Conservation (phyloP, 2,329 filamentous ascomycete genomes). For the Zymoseptoria crescenta region DNA sequence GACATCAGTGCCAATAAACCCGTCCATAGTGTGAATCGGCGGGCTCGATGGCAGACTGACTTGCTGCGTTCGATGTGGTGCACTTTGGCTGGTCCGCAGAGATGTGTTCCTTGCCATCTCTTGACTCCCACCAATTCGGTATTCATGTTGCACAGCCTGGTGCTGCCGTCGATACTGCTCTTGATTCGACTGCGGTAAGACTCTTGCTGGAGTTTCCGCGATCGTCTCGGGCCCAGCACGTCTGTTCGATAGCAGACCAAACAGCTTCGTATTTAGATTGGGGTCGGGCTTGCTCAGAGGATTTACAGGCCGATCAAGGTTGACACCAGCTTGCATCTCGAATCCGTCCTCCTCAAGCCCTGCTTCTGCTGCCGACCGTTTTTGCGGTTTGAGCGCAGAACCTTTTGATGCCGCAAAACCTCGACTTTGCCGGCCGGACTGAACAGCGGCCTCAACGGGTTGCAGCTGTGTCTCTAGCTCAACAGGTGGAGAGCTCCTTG, state of each 20-base stretch:
- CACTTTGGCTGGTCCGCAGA: not conserved
- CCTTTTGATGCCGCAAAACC: not conserved
- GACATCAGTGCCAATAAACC: not conserved
- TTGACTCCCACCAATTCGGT: too few species aligned
- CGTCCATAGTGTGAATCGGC: not conserved
- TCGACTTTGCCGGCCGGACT: not conserved
- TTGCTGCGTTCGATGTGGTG: not conserved
- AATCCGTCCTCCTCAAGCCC: slow-evolving; percentile 15
- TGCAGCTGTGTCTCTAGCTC: not conserved
- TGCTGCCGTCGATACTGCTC: not conserved
- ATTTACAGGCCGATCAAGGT: slow-evolving; percentile 18
- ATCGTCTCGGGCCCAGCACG: not conserved
- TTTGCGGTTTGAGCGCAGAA: not conserved
- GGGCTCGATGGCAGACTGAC: not conserved
- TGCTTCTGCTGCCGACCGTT: not conserved
- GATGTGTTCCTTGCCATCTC: too few species aligned
- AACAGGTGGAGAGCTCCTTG: slow-evolving; percentile 1
- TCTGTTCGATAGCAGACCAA: slow-evolving; percentile 1
- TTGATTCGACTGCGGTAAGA: not conserved
- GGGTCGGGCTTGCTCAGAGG: not conserved
- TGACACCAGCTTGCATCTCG: slow-evolving; percentile 21
- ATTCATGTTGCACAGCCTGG: too few species aligned
- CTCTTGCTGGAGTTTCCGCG: not conserved
- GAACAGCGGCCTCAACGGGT: not conserved
- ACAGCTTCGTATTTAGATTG: not conserved